phyloP scores from a whole-genome alignment of 2,329 filamentous ascomycete species.

The Venturiaceae sp. region DNA sequence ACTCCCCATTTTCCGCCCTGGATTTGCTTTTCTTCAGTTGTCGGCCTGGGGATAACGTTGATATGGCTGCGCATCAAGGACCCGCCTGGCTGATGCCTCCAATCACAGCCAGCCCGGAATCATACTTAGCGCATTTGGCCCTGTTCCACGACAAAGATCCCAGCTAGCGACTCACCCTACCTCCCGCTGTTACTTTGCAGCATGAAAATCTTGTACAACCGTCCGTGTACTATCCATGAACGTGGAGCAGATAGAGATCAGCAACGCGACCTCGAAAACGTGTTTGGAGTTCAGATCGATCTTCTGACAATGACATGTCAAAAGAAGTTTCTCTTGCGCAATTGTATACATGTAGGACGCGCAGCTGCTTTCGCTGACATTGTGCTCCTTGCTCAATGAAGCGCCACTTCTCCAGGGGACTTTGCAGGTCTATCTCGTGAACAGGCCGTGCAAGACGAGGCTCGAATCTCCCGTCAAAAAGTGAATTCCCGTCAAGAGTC shows the following conservation, averaged over 20 bases:
- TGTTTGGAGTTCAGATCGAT: no score
- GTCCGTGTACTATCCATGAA: not conserved
- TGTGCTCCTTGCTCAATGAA: no score
- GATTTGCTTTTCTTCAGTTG: not conserved
- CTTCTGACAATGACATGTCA: no score
- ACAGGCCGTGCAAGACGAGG: no score
- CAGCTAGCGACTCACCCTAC: not conserved
- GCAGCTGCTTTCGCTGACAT: no score
- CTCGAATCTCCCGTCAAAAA: no score
- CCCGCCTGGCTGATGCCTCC: not conserved
- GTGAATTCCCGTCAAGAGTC: no score
- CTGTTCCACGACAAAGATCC: not conserved
- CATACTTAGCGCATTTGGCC: not conserved
- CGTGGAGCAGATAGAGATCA: not conserved
- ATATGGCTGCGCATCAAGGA: not conserved
- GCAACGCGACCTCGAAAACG: not conserved
- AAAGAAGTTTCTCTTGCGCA: not conserved
- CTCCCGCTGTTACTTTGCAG: not conserved
- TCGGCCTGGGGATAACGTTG: not conserved
- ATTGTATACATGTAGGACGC: no score
- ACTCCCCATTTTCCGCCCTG: not conserved
- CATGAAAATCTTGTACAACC: no score
- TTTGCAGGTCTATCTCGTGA: no score
- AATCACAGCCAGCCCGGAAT: not conserved
- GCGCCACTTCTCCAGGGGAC: no score